phyloP scores from a whole-genome alignment of 345 rosid species.

The Eutrema heterophyllum region DNA sequence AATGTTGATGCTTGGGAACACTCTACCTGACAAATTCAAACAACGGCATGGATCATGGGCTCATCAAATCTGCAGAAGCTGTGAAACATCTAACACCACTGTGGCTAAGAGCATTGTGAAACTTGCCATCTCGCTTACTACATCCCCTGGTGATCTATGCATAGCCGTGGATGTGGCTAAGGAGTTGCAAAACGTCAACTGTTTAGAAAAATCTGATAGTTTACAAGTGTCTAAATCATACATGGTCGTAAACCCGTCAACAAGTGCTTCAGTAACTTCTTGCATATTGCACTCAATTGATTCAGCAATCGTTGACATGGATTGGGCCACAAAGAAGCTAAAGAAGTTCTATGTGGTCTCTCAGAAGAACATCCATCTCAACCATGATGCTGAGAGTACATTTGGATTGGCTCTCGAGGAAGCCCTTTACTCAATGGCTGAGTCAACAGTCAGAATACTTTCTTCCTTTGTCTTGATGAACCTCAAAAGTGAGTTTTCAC shows the following conservation, averaged over 20 bases:
- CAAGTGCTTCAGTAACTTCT: constrained; percentile 40
- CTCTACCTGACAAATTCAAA: constrained; percentile 51
- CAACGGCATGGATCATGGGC: constrained; percentile 64
- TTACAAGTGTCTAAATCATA: constrained; percentile 39
- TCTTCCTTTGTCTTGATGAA: constrained; percentile 69
- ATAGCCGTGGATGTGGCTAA: constrained; percentile 45
- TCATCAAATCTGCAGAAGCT: constrained; percentile 48
- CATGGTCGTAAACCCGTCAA: constrained; percentile 50
- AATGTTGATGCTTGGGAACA: constrained; percentile 40
- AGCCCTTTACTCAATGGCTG: constrained; percentile 52
- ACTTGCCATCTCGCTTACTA: constrained; percentile 48
- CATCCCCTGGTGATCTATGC: constrained; percentile 52
- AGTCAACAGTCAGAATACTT: constrained; percentile 50
- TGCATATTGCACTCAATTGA: constrained; percentile 55
- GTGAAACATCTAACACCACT: constrained; percentile 36
- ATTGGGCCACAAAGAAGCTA: constrained; percentile 61
- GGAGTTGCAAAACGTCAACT: constrained; percentile 45
- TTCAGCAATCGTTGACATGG: constrained; percentile 49
- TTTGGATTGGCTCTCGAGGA: constrained; percentile 45
- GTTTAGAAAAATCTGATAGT: constrained; percentile 26
- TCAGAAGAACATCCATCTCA: constrained; percentile 34
- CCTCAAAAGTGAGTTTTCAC: constrained; percentile 52
- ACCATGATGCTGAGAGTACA: constrained; percentile 34
- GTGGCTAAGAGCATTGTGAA: constrained; percentile 49
- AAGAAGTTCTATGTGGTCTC: constrained; percentile 38